Percentiles rank a stretch among this genome's conserved stretches.
phyloP scores from a whole-genome alignment of 2,329 filamentous ascomycete species.

The Penicillium sp. region DNA sequence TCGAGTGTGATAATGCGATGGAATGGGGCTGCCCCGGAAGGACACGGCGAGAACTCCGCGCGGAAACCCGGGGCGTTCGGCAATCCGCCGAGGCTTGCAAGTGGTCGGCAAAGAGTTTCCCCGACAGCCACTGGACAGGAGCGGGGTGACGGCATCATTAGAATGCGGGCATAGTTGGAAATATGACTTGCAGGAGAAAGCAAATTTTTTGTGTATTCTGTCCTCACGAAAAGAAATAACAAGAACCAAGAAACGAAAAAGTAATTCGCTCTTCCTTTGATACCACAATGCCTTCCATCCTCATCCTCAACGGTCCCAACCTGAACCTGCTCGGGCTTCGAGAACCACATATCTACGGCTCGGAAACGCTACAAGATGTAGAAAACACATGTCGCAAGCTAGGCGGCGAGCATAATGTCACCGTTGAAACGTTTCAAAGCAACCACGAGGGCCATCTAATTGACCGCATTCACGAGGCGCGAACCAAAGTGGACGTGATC shows the following conservation, averaged over 20 bases:
- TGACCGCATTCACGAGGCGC: constrained; percentile 67
- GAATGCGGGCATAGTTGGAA: too few species aligned
- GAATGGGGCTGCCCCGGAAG: too few species aligned
- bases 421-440: constrained; percentile 63
- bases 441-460: constrained; percentile 74
- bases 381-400: constrained; percentile 48
- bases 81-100: not conserved
- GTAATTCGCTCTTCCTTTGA: not conserved
- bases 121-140: not conserved
- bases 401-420: constrained; percentile 46
- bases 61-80: not conserved
- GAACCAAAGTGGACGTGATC: constrained; percentile 54
- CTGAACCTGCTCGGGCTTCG: constrained; percentile 74
- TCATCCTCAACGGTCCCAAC: constrained; percentile 78
- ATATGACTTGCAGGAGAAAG: too few species aligned
- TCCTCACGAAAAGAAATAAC: not conserved
- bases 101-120: constrained; percentile 7
- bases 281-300: constrained; percentile 43
- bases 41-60: too few species aligned
- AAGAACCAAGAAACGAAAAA: not conserved
- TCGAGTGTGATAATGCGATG: not conserved
- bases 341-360: constrained; percentile 70
- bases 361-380: constrained; percentile 63
- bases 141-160: not conserved
- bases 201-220: not conserved